Evolutionary conservation across 163 green algal genomes (phyloP).

Genomic region (Scenedesmus sp.): DNA sequence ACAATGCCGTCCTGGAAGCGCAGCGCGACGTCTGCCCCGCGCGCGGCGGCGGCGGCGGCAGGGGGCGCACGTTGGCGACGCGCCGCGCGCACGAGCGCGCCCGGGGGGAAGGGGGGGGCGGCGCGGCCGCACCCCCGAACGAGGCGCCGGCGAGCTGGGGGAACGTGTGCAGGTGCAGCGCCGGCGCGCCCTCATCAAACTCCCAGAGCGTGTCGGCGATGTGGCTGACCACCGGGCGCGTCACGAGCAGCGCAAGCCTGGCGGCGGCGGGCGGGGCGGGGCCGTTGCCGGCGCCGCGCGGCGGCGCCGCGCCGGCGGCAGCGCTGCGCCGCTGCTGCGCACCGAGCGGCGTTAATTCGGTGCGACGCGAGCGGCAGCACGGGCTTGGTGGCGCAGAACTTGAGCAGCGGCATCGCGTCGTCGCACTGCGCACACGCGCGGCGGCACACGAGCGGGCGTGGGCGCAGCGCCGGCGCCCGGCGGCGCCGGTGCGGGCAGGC

Average conservation of each 20-base stretch:
- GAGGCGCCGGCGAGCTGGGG: slow-evolving; percentile 2
- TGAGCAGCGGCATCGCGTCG: slow-evolving; percentile 30
- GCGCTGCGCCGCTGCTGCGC: no score
- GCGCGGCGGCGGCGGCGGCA: no score
- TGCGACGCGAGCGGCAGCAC: slow-evolving; percentile 29
- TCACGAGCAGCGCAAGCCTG: slow-evolving; percentile 23
- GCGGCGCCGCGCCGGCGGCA: no score
- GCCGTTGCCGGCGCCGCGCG: no score
- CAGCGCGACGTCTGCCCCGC: slow-evolving; percentile 22
- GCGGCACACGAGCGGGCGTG: slow-evolving; percentile 2
- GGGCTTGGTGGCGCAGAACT: slow-evolving; percentile 10
- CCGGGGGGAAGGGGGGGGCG: no score
- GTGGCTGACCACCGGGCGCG: slow-evolving; percentile 8
- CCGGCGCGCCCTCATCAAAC: slow-evolving; percentile 17
- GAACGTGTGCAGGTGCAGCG: slow-evolving; percentile 29
- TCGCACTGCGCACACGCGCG: slow-evolving; percentile 3
- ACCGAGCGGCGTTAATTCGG: no score
- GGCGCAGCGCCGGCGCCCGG: neutral
- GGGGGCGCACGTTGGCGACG: no score
- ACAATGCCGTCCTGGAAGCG: slow-evolving; percentile 34
- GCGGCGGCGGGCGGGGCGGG: no score
- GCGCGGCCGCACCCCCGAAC: slow-evolving; percentile 3
- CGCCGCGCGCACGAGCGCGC: no score
- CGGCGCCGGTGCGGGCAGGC: neutral
- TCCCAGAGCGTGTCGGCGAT: slow-evolving; percentile 31